Evolutionary conservation across 2,329 filamentous ascomycete genomes (phyloP), one percentile per base, ranked within the genome.

Genomic region (Sporothrix phasma): DNA sequence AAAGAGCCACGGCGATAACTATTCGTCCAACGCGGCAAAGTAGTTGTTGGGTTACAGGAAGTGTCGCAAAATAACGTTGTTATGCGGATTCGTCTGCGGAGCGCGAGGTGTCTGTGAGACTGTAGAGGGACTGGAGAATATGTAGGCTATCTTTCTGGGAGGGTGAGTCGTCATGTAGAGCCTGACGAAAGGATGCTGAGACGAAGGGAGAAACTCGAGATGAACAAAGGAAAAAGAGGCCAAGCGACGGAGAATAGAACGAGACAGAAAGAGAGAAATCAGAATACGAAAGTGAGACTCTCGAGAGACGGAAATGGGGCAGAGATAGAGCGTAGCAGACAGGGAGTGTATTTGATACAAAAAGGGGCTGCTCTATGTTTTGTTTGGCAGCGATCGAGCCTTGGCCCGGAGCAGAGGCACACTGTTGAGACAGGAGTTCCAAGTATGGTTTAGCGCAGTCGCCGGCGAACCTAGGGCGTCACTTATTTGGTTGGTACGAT

Each of bases 291-390:
- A n/a, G n/a, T n/a, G n/a, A n/a, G n/a, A n/a, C n/a, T n/a, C n/a
- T n/a, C n/a, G 17, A 43, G 15, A 43, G 41, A 43, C 37, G 29
- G n/a, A n/a, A n/a, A n/a, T n/a, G n/a, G n/a, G n/a, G n/a, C n/a
- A n/a, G n/a, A n/a, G n/a, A n/a, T n/a, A n/a, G n/a, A n/a, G n/a
- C n/a, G n/a, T n/a, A n/a, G n/a, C n/a, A n/a, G n/a, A n/a, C n/a
- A 49, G 19, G 10, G 7, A 31, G 34, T 43, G 31, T 41, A n/a
- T n/a, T n/a, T n/a, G n/a, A n/a, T 31, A 53, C 54, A 31, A 64
- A 64, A 64, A 64, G 62, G 62, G 62, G 62, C 62, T 60, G 37
- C 26, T 15, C 59, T 63, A 19, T 41, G 26, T 37, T 24, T 34
- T 49, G 43, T 39, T 49, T 49, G 58, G 43, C 13, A 15, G 15